Evolutionary conservation across 352 stramenopile genomes (phyloP).

Genomic region (Plasmopara muralis): DNA sequence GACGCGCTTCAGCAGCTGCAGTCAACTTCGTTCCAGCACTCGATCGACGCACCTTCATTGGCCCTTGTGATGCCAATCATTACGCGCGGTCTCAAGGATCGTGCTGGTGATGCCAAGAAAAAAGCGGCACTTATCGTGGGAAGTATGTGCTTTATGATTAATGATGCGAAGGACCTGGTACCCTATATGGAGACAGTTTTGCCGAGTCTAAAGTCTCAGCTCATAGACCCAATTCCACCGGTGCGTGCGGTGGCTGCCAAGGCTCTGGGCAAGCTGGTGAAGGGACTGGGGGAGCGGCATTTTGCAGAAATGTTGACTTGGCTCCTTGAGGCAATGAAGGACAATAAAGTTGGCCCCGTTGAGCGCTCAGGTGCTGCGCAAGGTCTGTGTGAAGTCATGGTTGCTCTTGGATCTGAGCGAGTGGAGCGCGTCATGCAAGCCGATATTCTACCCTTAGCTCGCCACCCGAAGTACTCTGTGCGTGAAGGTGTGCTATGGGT

Average conservation of each 20-base stretch:
- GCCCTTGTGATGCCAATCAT: slow-evolving; percentile 99
- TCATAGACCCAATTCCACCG: slow-evolving; percentile 92
- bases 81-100: slow-evolving; percentile 96
- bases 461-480: slow-evolving; percentile 91
- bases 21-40: slow-evolving; percentile 98
- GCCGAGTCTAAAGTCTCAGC: slow-evolving; percentile 91
- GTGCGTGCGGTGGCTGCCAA: slow-evolving; percentile 93
- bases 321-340: slow-evolving; percentile 95
- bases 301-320: slow-evolving; percentile 95
- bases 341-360: slow-evolving; percentile 88
- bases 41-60: slow-evolving; percentile 98
- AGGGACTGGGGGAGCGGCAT: slow-evolving; percentile 93
- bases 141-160: slow-evolving; percentile 99
- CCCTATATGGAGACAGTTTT: slow-evolving; percentile 97
- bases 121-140: slow-evolving; percentile 98
- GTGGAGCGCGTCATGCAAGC: slow-evolving; percentile 77
- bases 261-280: slow-evolving; percentile 92
- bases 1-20: slow-evolving; percentile 96
- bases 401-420: slow-evolving; percentile 73
- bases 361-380: slow-evolving; percentile 98
- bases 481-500: slow-evolving; percentile 99
- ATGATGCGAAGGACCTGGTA: slow-evolving; percentile 95
- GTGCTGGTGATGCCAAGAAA: slow-evolving; percentile 95
- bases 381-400: slow-evolving; percentile 95
- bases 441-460: slow-evolving; percentile 93